These are phyloP conservation scores for Clarireedia hainanense DNA, from an alignment of 2,329 filamentous ascomycete species.

Conservation along the genomic window DNA sequence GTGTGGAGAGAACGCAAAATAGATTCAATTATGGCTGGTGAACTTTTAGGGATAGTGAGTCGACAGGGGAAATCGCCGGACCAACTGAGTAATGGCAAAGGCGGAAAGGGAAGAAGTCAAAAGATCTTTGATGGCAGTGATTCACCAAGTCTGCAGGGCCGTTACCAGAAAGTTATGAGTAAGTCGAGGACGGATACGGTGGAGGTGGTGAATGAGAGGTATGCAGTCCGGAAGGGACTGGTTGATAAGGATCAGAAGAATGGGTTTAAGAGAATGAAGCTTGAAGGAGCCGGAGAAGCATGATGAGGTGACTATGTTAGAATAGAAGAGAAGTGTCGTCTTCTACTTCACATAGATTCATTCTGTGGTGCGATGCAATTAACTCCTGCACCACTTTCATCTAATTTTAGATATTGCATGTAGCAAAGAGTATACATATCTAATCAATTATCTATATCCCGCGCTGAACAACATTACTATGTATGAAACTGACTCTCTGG, in stretches of 20 bases:
- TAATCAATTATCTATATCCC: too few relatives aligned
- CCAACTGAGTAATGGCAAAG: slow-evolving; percentile 29
- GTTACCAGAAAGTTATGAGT: slow-evolving; percentile 48
- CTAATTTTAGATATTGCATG: too few relatives aligned
- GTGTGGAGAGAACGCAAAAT: slow-evolving; percentile 81
- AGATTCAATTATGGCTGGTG: slow-evolving; percentile 75
- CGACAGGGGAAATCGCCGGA: slow-evolving; percentile 29
- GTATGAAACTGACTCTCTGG: too few relatives aligned
- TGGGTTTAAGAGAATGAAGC: slow-evolving; percentile 2
- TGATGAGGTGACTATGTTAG: too few relatives aligned
- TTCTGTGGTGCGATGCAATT: too few relatives aligned
- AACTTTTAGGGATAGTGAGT: slow-evolving; percentile 58
- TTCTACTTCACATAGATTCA: too few relatives aligned
- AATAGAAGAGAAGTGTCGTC: too few relatives aligned
- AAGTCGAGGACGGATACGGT: slow-evolving; percentile 41
- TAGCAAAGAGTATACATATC: too few relatives aligned
- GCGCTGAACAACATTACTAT: too few relatives aligned
- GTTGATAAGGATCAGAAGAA: slow-evolving; percentile 5
- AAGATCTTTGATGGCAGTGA: slow-evolving; percentile 49
- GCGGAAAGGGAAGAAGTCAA: slow-evolving; percentile 26
- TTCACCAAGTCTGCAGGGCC: slow-evolving; percentile 40
- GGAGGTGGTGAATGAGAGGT: slow-evolving; percentile 51
- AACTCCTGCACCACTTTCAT: too few relatives aligned
- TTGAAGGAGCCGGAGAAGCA: background rate
- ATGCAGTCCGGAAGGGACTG: slow-evolving; percentile 54